Evolutionary conservation across 169 alveolate species (phyloP).

Genomic region (Amoebophrya sp.): DNA sequence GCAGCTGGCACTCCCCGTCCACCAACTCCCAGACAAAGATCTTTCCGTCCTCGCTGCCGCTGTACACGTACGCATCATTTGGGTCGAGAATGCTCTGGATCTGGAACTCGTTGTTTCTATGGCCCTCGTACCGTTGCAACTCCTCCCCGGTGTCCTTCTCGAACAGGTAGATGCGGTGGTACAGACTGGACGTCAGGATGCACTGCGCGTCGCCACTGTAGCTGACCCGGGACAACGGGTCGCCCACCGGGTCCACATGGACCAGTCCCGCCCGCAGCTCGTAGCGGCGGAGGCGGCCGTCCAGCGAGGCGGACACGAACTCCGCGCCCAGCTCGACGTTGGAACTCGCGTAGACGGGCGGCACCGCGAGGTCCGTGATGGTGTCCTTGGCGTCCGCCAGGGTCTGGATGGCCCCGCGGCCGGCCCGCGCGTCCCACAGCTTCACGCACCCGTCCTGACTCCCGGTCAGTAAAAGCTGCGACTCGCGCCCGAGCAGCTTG

Average conservation of each 20-base stretch:
- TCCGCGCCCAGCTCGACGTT: neutral
- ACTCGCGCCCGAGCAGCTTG: neutral
- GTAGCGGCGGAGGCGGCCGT: neutral
- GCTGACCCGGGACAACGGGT: neutral
- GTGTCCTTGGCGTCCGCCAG: neutral
- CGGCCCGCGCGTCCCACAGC: neutral
- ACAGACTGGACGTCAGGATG: neutral
- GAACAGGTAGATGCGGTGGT: neutral
- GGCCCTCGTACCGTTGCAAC: neutral
- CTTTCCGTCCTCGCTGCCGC: constrained; percentile 6
- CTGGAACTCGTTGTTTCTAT: neutral
- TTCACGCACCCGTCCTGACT: neutral
- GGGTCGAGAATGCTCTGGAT: neutral
- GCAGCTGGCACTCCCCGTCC: neutral
- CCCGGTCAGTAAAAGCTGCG: neutral
- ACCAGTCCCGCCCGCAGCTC: neutral
- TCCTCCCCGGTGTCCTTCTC: neutral
- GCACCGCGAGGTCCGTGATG: neutral
- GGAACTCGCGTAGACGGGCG: no score
- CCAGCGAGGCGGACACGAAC: neutral
- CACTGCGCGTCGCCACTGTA: neutral
- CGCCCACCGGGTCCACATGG: neutral
- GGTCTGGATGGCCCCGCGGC: neutral
- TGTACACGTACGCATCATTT: neutral
- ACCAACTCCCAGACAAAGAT: neutral